Percentiles rank a stretch among this genome's conserved stretches.
Conservation (phyloP, 2,329 filamentous ascomycete species). For the Colletotrichum cordylinicola region DNA sequence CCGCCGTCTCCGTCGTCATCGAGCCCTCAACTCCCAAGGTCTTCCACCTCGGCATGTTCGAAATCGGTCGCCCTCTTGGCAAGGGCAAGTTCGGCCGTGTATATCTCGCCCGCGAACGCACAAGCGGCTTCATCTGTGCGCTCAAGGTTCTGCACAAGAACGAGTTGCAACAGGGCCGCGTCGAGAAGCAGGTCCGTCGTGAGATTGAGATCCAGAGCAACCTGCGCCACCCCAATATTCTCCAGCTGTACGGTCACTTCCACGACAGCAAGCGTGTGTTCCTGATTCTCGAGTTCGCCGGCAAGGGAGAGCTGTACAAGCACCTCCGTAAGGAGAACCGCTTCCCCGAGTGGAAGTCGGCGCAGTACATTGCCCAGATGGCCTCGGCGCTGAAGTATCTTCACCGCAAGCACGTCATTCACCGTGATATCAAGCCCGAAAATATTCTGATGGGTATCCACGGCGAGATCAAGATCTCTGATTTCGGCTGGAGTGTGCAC, state of each 20-base stretch:
- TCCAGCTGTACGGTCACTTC: slow-evolving; percentile 86
- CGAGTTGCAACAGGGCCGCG: slow-evolving; percentile 76
- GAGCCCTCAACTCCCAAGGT: slow-evolving; percentile 64
- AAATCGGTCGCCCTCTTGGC: slow-evolving; percentile 84
- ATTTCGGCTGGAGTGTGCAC: slow-evolving; percentile 98
- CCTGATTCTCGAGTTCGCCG: slow-evolving; percentile 85
- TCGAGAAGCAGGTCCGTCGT: slow-evolving; percentile 86
- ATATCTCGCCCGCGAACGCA: slow-evolving; percentile 82
- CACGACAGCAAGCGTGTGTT: slow-evolving; percentile 90
- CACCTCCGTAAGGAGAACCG: slow-evolving; percentile 78
- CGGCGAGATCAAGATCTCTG: slow-evolving; percentile 97
- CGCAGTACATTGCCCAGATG: slow-evolving; percentile 90
- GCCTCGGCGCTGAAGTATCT: slow-evolving; percentile 88
- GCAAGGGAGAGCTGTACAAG: slow-evolving; percentile 88
- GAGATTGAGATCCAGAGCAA: slow-evolving; percentile 93
- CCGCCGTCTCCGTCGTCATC: slow-evolving; percentile 54
- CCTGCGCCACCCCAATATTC: slow-evolving; percentile 83
- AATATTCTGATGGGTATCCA: slow-evolving; percentile 97
- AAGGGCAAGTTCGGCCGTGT: slow-evolving; percentile 90
- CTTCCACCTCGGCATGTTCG: slow-evolving; percentile 93
- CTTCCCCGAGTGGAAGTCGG: slow-evolving; percentile 86
- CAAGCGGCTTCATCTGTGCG: slow-evolving; percentile 82
- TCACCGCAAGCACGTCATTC: slow-evolving; percentile 97
- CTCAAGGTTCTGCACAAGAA: slow-evolving; percentile 87
- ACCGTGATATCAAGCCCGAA: slow-evolving; percentile 96